phyloP scores from a whole-genome alignment of 2,329 filamentous ascomycete species.

The Alternaria solani region DNA sequence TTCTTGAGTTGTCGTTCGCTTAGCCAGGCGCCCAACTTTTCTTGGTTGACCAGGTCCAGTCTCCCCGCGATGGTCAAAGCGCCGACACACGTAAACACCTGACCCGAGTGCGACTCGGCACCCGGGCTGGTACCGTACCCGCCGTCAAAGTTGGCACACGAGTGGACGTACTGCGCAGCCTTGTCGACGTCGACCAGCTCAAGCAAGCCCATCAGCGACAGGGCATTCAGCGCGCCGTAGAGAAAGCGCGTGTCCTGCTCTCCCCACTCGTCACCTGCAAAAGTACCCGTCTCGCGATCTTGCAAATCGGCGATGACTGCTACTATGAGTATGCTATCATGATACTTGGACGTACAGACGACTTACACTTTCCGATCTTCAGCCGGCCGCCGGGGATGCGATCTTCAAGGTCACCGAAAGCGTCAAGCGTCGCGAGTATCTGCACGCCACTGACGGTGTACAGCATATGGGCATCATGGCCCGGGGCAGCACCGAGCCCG shows the following conservation, averaged over 20 bases:
- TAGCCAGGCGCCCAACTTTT: constrained; percentile 86
- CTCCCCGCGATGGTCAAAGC: constrained; percentile 84
- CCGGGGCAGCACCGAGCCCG: constrained; percentile 91
- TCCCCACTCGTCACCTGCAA: constrained; percentile 94
- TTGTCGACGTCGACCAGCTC: constrained; percentile 78
- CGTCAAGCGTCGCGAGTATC: constrained; percentile 86
- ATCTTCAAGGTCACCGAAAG: constrained; percentile 80
- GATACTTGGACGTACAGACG: constrained; percentile 11
- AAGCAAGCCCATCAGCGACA: constrained; percentile 81
- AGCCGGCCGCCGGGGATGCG: constrained; percentile 71
- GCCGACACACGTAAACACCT: constrained; percentile 93
- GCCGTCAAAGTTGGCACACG: constrained; percentile 92
- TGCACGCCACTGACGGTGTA: constrained; percentile 96
- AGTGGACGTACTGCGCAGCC: constrained; percentile 79
- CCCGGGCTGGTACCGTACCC: constrained; percentile 90
- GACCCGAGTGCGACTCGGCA: constrained; percentile 92
- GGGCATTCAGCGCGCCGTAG: constrained; percentile 86
- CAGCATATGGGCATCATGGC: constrained; percentile 94
- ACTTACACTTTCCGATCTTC: constrained; percentile 81
- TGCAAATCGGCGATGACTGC: constrained; percentile 83
- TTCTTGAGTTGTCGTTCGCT: constrained; percentile 89
- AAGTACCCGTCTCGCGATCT: constrained; percentile 81
- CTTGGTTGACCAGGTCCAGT: constrained; percentile 81
- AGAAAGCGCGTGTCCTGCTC: constrained; percentile 95
- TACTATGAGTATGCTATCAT: constrained; percentile 32